phyloP scores from a whole-genome alignment of 352 stramenopile genomes.

The Detonula confervacea region DNA sequence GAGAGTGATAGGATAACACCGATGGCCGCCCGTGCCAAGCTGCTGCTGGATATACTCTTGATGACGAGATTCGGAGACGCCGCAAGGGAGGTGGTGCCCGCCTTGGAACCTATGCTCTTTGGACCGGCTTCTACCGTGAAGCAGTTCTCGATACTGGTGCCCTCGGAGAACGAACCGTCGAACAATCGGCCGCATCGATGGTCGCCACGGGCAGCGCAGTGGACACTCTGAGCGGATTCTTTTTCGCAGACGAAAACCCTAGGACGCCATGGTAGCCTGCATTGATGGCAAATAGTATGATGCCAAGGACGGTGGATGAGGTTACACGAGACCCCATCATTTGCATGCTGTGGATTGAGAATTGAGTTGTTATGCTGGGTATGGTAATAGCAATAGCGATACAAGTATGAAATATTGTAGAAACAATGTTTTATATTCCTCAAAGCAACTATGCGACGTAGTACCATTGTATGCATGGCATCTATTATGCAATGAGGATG shows the following conservation, averaged over 20 bases:
- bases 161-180: conserved; percentile 7
- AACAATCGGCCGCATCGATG: conserved; percentile 12
- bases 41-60: background rate
- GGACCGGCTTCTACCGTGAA: background rate
- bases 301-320: background rate
- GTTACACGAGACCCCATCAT: too few species aligned
- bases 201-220: background rate
- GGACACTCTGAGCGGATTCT: background rate
- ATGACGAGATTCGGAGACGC: background rate
- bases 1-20: conserved; percentile 4
- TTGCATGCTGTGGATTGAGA: too few species aligned
- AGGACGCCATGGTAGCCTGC: background rate
- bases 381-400: too few species aligned
- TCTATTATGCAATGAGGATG: too few species aligned
- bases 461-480: too few species aligned
- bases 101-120: background rate
- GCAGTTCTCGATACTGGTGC: background rate
- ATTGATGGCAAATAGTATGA: background rate
- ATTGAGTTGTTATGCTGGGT: too few species aligned
- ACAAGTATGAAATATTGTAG: too few species aligned
- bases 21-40: background rate
- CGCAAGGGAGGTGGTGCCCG: background rate
- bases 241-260: background rate
- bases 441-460: too few species aligned
- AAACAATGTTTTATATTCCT: too few species aligned